These are phyloP conservation scores for Myochromella boudieri DNA, from an alignment of 768 basidiomycete species.

Conservation along the genomic window DNA sequence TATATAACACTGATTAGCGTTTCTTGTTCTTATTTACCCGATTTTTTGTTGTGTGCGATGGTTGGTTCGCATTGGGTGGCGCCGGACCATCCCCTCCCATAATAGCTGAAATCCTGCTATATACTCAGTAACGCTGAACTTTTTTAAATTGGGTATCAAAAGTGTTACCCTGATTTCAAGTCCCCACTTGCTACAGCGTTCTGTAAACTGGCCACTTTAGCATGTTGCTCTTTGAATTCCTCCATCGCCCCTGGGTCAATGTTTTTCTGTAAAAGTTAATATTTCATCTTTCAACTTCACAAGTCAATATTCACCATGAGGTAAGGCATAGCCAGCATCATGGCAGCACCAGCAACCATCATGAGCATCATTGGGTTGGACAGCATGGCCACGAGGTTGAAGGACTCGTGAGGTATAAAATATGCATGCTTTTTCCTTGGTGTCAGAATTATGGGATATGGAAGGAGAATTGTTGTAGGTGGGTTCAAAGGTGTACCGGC, in stretches of 20 bases:
- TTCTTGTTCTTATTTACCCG: slow-evolving; percentile 35
- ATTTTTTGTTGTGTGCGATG: slow-evolving; percentile 14
- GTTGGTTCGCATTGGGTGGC: background rate
- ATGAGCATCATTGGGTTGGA: slow-evolving; percentile 85
- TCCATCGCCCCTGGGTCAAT: slow-evolving; percentile 70
- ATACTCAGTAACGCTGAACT: background rate
- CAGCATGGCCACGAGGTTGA: slow-evolving; percentile 75
- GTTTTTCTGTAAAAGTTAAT: slow-evolving; percentile 54
- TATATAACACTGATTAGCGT: slow-evolving; percentile 22
- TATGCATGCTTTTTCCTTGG: slow-evolving; percentile 60
- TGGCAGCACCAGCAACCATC: slow-evolving; percentile 62
- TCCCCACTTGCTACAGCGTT: slow-evolving; percentile 59
- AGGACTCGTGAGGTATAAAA: slow-evolving; percentile 69
- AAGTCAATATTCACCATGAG: slow-evolving; percentile 57
- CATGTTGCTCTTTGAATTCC: slow-evolving; percentile 63
- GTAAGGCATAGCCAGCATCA: slow-evolving; percentile 76
- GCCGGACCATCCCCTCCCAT: slow-evolving; percentile 24
- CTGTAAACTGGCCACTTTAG: slow-evolving; percentile 53
- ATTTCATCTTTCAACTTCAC: slow-evolving; percentile 10
- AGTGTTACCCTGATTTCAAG: slow-evolving; percentile 51
- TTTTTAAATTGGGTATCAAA: background rate
- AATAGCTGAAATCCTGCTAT: slow-evolving; percentile 44
- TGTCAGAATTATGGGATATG: slow-evolving; percentile 59
- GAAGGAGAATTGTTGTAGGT: slow-evolving; percentile 49
- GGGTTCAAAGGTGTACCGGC: slow-evolving; percentile 70